A percentile compares a stretch with the other conserved stretches of the same genome.
phyloP scores from a whole-genome alignment of 1,284 basidiomycete genomes.

The Tilletia caries region DNA sequence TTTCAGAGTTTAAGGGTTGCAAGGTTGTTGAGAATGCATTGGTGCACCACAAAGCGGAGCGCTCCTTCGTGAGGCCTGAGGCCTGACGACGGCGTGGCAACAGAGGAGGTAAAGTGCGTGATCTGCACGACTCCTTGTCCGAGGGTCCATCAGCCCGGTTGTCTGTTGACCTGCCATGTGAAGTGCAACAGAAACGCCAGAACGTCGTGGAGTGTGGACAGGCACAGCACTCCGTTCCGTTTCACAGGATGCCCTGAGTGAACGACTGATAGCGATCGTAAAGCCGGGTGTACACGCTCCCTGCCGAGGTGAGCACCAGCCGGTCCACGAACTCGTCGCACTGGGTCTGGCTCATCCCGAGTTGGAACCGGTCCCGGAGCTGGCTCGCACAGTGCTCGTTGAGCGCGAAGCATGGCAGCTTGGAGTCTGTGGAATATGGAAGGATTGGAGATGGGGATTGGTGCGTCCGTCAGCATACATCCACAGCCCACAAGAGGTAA shows the following conservation, averaged over 20 bases:
- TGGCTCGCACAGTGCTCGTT: slow-evolving; percentile 82
- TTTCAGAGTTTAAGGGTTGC: too few species aligned
- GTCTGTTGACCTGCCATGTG: too few species aligned
- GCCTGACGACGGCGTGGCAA: too few species aligned
- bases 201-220: too few species aligned
- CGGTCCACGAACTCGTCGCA: slow-evolving; percentile 74
- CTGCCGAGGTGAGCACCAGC: slow-evolving; percentile 42
- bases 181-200: too few species aligned
- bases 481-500: not conserved
- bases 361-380: slow-evolving; percentile 88
- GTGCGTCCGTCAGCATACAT: not conserved
- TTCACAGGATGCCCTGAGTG: slow-evolving; percentile 7
- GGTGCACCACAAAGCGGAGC: too few species aligned
- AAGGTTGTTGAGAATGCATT: too few species aligned
- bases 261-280: slow-evolving; percentile 51
- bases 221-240: too few species aligned
- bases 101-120: too few species aligned
- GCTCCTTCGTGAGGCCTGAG: too few species aligned
- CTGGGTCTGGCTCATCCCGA: slow-evolving; percentile 78
- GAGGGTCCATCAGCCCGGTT: too few species aligned
- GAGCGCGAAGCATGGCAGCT: slow-evolving; percentile 84
- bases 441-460: not conserved
- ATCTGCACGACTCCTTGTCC: too few species aligned
- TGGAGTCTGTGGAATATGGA: slow-evolving; percentile 77
- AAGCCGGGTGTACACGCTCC: slow-evolving; percentile 49